Conservation (phyloP, 139 green algal genomes). For the Pleodorina starrii region DNA sequence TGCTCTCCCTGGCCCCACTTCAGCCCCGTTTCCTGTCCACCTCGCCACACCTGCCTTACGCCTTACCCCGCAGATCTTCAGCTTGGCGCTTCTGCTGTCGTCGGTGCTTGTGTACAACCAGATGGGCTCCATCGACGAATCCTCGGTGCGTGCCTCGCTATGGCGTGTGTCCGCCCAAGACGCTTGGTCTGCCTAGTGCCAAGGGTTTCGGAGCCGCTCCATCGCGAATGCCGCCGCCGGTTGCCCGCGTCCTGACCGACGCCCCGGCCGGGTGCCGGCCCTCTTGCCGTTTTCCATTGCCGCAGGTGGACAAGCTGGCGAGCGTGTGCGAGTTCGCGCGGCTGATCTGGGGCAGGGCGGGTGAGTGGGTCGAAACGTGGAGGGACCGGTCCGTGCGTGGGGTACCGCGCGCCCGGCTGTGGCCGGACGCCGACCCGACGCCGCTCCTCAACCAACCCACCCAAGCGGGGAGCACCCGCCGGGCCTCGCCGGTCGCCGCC, state of each 20-base stretch:
- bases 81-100: constrained; percentile 92
- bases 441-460: background rate
- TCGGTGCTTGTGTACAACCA: constrained; percentile 92
- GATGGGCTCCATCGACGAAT: constrained; percentile 94
- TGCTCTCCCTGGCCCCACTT: no score
- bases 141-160: constrained; percentile 44
- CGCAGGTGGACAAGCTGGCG: constrained; percentile 84
- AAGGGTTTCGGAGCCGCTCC: background rate
- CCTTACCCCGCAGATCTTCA: constrained; percentile 88
- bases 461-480: no score
- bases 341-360: constrained; percentile 72
- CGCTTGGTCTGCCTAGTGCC: background rate
- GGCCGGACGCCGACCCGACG: no score
- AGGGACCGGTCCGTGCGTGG: background rate
- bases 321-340: constrained; percentile 93
- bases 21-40: background rate
- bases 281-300: background rate
- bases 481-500: background rate
- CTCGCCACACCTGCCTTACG: background rate
- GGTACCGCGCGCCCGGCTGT: background rate
- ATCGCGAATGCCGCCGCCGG: no score
- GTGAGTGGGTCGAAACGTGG: background rate
- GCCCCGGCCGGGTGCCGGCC: background rate
- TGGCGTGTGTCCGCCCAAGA: background rate
- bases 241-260: background rate